A percentile compares a stretch with the other conserved stretches of the same genome.
Conservation (phyloP, 495 filamentous ascomycete species). For the Neurospora sp. region DNA sequence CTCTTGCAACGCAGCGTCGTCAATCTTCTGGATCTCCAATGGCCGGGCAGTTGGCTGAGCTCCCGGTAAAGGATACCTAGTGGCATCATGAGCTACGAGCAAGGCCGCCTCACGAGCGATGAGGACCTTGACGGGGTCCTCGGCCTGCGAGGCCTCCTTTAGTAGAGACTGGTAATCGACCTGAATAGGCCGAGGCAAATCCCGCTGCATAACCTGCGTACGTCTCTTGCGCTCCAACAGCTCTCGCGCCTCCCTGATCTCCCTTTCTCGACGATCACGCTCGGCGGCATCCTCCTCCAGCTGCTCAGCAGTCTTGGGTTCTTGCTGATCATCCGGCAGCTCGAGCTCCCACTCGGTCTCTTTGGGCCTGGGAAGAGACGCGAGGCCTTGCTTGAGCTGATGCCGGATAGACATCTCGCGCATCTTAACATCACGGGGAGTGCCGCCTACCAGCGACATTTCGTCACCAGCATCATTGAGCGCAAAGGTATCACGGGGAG, state of each 20-base stretch:
- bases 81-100: slow-evolving; percentile 71
- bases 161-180: slow-evolving; percentile 64
- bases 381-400: slow-evolving; percentile 60
- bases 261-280: slow-evolving; percentile 60
- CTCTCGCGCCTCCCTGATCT: slow-evolving; percentile 59
- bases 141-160: slow-evolving; percentile 38
- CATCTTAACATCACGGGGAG: slow-evolving; percentile 67
- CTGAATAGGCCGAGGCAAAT: slow-evolving; percentile 64
- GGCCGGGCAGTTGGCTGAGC: slow-evolving; percentile 52
- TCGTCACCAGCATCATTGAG: slow-evolving; percentile 61
- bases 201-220: slow-evolving; percentile 80
- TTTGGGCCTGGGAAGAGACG: slow-evolving; percentile 84
- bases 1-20: slow-evolving; percentile 59
- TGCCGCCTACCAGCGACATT: slow-evolving; percentile 60
- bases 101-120: slow-evolving; percentile 68
- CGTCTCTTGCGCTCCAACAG: slow-evolving; percentile 69
- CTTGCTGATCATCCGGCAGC: slow-evolving; percentile 72
- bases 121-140: slow-evolving; percentile 33
- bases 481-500: slow-evolving; percentile 79
- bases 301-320: slow-evolving; percentile 42
- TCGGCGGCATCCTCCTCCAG: slow-evolving; percentile 75
- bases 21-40: slow-evolving; percentile 50
- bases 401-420: slow-evolving; percentile 61
- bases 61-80: slow-evolving; percentile 58
- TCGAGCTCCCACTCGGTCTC: slow-evolving; percentile 87